These are phyloP conservation scores for Paspalum vaginatum DNA, from an alignment of 176 grass and related monocot genomes.

Conservation along the genomic window DNA sequence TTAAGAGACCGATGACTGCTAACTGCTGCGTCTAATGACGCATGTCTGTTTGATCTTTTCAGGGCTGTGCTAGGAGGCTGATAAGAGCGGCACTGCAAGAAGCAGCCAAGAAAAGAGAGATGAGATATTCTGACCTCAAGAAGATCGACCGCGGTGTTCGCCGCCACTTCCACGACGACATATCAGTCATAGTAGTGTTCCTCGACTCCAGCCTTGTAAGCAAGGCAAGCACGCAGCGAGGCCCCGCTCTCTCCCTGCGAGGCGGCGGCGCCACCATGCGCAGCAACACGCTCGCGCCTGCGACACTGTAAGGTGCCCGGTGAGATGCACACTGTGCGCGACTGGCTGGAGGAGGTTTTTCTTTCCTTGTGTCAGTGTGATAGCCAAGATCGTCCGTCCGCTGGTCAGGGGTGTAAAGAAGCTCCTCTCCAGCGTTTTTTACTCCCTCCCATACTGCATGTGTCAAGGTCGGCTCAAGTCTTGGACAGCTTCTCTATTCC, in stretches of 20 bases:
- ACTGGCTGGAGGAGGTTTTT: conserved; percentile 27
- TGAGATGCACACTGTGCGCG: background rate
- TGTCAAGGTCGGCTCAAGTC: conserved; percentile 35
- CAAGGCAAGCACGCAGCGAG: conserved; percentile 54
- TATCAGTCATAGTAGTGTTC: conserved; percentile 82
- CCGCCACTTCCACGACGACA: conserved; percentile 94
- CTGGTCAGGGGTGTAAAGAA: conserved; percentile 24
- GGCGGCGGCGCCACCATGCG: conserved; percentile 50
- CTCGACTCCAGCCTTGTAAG: conserved; percentile 72
- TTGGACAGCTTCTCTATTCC: conserved; percentile 24
- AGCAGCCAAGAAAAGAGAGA: conserved; percentile 96
- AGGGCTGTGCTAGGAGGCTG: conserved; percentile 87
- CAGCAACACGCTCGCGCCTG: conserved; percentile 65
- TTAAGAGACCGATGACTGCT: too few relatives aligned
- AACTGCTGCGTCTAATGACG: background rate
- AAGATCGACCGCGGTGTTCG: conserved; percentile 92
- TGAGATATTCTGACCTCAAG: conserved; percentile 95
- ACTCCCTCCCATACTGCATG: conserved; percentile 36
- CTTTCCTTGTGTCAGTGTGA: conserved; percentile 18
- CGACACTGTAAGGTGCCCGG: background rate
- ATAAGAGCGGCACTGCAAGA: conserved; percentile 67
- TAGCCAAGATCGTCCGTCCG: conserved; percentile 9
- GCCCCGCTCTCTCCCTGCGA: conserved; percentile 64
- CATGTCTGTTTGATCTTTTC: conserved; percentile 37
- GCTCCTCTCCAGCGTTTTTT: conserved; percentile 27